Conservation (phyloP, 169 alveolate species). For the Plasmodium vinckei region DNA sequence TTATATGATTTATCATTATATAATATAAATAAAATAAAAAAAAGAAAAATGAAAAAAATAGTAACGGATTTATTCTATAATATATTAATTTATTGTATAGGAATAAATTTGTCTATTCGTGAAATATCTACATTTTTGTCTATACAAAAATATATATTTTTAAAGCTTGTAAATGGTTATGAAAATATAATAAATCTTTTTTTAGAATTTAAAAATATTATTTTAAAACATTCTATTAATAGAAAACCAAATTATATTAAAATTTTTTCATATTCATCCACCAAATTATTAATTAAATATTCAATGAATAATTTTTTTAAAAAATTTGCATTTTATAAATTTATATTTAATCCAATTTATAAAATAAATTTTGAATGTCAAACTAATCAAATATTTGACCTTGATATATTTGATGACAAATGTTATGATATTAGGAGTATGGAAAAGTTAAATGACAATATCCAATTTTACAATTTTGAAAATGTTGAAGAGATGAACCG, state of each 20-base stretch:
- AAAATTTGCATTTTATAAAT: constrained; percentile 39
- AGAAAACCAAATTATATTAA: constrained; percentile 48
- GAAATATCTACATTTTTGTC: constrained; percentile 60
- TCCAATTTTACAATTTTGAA: not conserved
- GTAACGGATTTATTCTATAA: constrained; percentile 29
- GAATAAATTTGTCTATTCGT: constrained; percentile 25
- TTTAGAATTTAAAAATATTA: constrained; percentile 40
- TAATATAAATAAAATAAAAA: constrained; percentile 1
- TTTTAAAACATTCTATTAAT: constrained; percentile 41
- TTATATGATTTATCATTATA: not conserved
- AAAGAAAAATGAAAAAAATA: constrained; percentile 48
- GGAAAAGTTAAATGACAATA: constrained; percentile 6
- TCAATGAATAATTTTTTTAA: constrained; percentile 37
- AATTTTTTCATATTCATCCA: constrained; percentile 48
- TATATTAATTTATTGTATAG: constrained; percentile 29
- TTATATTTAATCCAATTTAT: constrained; percentile 45
- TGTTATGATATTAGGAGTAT: not conserved
- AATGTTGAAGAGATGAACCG: not conserved
- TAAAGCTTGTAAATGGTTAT: constrained; percentile 19
- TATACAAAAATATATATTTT: constrained; percentile 39
- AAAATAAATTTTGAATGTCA: constrained; percentile 21
- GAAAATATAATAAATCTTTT: constrained; percentile 31
- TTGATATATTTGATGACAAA: not conserved
- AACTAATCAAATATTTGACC: not conserved
- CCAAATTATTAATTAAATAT: constrained; percentile 28